These are phyloP conservation scores for Murraya paniculata DNA, from an alignment of 345 rosid genomes.

Conservation along the genomic window DNA sequence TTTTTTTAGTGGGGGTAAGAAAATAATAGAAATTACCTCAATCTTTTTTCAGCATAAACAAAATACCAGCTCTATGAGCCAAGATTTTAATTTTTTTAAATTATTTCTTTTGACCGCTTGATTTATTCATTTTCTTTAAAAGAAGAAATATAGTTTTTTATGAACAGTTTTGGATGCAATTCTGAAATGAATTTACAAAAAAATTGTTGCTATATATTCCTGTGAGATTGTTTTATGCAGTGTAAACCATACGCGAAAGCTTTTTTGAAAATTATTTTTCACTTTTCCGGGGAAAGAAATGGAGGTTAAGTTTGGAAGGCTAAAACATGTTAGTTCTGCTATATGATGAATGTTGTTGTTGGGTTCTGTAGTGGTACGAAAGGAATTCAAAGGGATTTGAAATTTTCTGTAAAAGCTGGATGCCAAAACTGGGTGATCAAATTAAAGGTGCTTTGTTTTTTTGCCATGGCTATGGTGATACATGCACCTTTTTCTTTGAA, in stretches of 20 bases:
- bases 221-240: background rate
- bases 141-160: background rate
- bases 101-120: background rate
- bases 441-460: constrained; percentile 73
- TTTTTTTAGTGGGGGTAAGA: background rate
- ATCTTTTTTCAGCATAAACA: background rate
- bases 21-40: constrained; percentile 1
- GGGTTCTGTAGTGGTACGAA: constrained; percentile 66
- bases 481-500: constrained; percentile 98
- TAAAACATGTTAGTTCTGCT: background rate
- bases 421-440: constrained; percentile 51
- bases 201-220: background rate
- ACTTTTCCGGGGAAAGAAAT: background rate
- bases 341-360: background rate
- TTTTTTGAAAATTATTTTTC: background rate
- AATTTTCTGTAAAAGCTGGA: constrained; percentile 84
- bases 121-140: background rate
- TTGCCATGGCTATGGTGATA: constrained; percentile 96
- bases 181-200: background rate
- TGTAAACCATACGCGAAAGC: background rate
- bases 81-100: background rate
- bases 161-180: background rate
- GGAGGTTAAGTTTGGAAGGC: background rate
- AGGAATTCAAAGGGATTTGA: constrained; percentile 65
- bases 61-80: background rate